These are phyloP conservation scores for Aspergillus novoparasiticus DNA, from an alignment of 2,329 filamentous ascomycete genomes.

Conservation along the genomic window DNA sequence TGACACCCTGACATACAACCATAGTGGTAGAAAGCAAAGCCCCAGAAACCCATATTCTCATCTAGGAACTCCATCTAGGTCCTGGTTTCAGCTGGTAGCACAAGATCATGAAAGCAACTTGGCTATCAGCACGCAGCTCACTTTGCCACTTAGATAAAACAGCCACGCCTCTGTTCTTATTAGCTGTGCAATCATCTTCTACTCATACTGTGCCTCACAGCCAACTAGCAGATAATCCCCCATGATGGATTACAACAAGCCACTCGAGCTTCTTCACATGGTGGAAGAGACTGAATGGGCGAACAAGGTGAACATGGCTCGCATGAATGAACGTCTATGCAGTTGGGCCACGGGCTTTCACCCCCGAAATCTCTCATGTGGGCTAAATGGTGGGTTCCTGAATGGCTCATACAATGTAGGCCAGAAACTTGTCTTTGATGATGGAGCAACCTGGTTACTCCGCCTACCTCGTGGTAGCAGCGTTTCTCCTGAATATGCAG, in stretches of 20 bases:
- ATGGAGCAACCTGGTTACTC: background rate
- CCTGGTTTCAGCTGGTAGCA: too few species aligned
- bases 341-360: background rate
- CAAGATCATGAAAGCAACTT: background rate
- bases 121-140: background rate
- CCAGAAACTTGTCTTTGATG: background rate
- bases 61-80: too few species aligned
- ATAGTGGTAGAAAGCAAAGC: too few species aligned
- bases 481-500: constrained; percentile 1
- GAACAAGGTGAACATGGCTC: constrained; percentile 1
- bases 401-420: constrained; percentile 1
- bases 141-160: background rate
- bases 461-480: background rate
- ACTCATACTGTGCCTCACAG: background rate
- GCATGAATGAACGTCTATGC: background rate
- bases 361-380: background rate
- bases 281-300: background rate
- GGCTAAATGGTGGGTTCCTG: background rate
- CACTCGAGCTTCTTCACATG: constrained; percentile 2
- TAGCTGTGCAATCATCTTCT: background rate
- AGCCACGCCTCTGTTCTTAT: background rate
- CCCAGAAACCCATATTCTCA: too few species aligned
- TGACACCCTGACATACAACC: too few species aligned
- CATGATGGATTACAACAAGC: background rate
- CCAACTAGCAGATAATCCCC: background rate